Evolutionary conservation across 73 alveolate species (phyloP), one percentile per base, ranked within the genome.

Genomic region (Paramecium pentaurelia): DNA sequence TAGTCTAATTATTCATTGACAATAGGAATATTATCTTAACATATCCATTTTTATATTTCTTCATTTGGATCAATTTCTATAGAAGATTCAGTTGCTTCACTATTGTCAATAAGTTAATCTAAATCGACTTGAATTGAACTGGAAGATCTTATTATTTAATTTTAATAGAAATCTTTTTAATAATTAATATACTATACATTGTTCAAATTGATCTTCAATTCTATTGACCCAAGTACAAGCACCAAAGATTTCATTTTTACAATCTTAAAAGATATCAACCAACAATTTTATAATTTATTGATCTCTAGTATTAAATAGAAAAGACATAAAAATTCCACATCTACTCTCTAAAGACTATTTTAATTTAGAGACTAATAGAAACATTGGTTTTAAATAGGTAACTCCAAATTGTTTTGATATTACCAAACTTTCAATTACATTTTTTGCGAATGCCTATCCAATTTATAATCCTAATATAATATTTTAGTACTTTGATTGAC

Each of bases 141-240:
- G 1, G 42, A 64, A 11, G 84, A 64, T 64, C 49, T 64, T 9
- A 28, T 1, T 14, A 64, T 64, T 64, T 64, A 28, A 64, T 64
- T 28, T 64, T 64, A 64, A 64, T 64, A 64, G 47, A 64, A 64
- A 64, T 32, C 84, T 64, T 32, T 32, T 28, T 12, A 5, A 5
- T 64, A 2, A 64, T 1, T 64, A 28, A 64, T 8, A 32, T 64
- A 25, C 1, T n/a, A 2, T 44, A 80, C 91, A 40, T 80, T 42
- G 34, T 6, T 80, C 91, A 27, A 80, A 32, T 42, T 42, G 49
- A 80, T 80, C 91, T 44, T 80, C 91, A 25, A 80, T 44, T 22
- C 58, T 80, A 20, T 47, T 42, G 14, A 80, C 91, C 91, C 91
- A 80, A 45, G 47, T 80, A 9, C 49, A 80, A 32, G 58, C 38